Evolutionary conservation across 2,329 filamentous ascomycete species (phyloP), one percentile per base, ranked within the genome.

Genomic region (Penicillium digitatum): DNA sequence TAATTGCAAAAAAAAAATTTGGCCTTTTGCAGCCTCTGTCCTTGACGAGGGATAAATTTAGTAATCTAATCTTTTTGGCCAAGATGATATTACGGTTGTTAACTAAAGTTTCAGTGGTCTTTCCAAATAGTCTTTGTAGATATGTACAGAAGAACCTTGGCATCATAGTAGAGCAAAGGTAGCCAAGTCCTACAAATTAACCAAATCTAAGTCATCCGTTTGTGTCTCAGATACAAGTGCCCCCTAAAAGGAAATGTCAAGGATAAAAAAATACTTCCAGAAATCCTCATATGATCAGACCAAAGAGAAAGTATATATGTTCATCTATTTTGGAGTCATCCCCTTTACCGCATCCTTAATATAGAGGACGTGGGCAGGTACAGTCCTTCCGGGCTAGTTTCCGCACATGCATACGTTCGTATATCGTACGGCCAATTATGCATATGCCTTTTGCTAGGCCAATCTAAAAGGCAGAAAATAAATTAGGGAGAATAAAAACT

Each of bases 331-430:
- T 37, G 11, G 27, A 27, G 44, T 10, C 27, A 20, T 26, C 48
- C 38, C 48, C 48, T 18, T 44, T 50, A 8, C 5, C 14, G 16
- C 8, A 22, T 16, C 43, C 43, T 24, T 26, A 26, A 37, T 26
- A 31, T 48, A 26, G 26, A 29, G 31, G 24, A 24, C 14, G 34
- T 22, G 8, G n/a, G 29, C 31, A 46, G 48, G 29, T 42, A 3
- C 40, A 27, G 47, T 38, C 16, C 14, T 34, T 50, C 44, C 37
- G 45, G 46, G 40, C 48, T 45, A 55, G 52, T 45, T 50, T 51
- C 52, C 48, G 52, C 52, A 55, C 46, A 38, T 50, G 46, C 47
- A 46, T 46, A 46, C 29, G 42, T 31, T 31, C 8, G 18, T 44
- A 34, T 20, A 45, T 40, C 9, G 20, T 31, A 42, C n/a, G 26